Evolutionary conservation across 495 filamentous ascomycete genomes (phyloP), one percentile per base, ranked within the genome.

Genomic region (Apiosordaria backusii): DNA sequence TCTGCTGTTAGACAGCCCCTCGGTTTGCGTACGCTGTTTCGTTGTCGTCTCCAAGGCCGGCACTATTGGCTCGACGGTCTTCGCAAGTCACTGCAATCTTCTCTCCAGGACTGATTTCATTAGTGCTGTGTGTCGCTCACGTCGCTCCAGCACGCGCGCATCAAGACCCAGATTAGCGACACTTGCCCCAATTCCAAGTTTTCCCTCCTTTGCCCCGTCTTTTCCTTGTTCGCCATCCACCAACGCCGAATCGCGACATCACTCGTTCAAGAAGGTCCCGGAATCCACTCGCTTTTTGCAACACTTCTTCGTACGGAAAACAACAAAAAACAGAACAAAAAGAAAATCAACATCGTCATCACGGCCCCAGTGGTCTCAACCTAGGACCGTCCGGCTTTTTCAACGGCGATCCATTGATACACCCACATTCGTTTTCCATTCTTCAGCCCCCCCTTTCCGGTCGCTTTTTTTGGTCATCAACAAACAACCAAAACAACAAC

Each of bases 391-490:
- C 50, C 16, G 16, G 19, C 19, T 53, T 53, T 53, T 53, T 13
- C 50, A 53, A 21, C 50, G 19, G 50, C 15, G 50, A 29, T 29
- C 27, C 27, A 3, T 29, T 29, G 27, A 4, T 29, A 29, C 27
- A 29, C 45, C 25, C 23, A 18, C 21, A 23, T 57, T 62, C 7
- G 58, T 53, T 58, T 57, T 27, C n/a, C 21, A 6, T 18, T 50
- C 25, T 61, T 60, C 61, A 66, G 23, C 69, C 68, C 67, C 68
- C 67, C 55, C 63, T 71, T 70, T 67, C 62, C 62, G 53, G 61
- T 65, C 61, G 35, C 53, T 50, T 60, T 50, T 50, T 45, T 50
- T 62, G 40, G 57, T 40, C 40, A 18, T 60, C 21, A 22, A 15
- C 1, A 55, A 55, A 55, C 53, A 55, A 24, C 53, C n/a, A 21